A percentile compares a stretch with the other conserved stretches of the same genome.
Evolutionary conservation across 129 eudicot genomes (phyloP).

Genomic region (Daucus carota): DH1_v3.0 NC_030383.2:11464501-11465000

Average conservation of each 20-base stretch:
- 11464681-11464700: slow-evolving; percentile 35
- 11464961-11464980: too few relatives aligned
- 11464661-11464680: slow-evolving; percentile 46
- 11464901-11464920: neutral
- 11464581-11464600: neutral
- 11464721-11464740: slow-evolving; percentile 24
- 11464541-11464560: too few relatives aligned
- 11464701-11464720: slow-evolving; percentile 34
- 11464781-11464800: neutral
- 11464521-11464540: neutral
- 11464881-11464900: neutral
- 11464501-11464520: neutral
- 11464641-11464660: slow-evolving; percentile 41
- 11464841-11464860: too few relatives aligned
- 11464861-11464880: neutral
- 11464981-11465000: too few relatives aligned
- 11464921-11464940: neutral
- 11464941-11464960: too few relatives aligned
- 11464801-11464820: too few relatives aligned
- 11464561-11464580: too few relatives aligned
- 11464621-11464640: slow-evolving; percentile 48
- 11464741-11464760: neutral
- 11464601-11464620: neutral
- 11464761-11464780: neutral
- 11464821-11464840: too few relatives aligned